These are phyloP conservation scores for Halophytophthora batemanensis DNA, from an alignment of 352 stramenopile species.

Conservation along the genomic window DNA sequence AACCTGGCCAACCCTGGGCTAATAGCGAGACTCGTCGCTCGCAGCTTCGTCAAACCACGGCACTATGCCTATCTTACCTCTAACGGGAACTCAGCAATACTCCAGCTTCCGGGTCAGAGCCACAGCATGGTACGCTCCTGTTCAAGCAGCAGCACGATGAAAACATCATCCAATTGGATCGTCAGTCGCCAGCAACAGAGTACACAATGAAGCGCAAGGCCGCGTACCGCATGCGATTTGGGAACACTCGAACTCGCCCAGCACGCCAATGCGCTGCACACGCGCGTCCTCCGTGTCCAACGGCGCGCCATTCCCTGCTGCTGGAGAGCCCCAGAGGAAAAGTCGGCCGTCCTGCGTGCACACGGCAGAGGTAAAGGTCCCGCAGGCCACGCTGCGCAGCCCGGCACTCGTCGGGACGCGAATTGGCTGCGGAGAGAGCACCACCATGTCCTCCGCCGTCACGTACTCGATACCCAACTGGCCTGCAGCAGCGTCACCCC, in stretches of 20 bases:
- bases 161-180: constrained; percentile 1
- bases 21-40: no score
- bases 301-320: constrained; percentile 59
- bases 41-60: no score
- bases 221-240: constrained; percentile 62
- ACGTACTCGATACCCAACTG: constrained; percentile 58
- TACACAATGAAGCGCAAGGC: neutral
- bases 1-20: no score
- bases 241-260: constrained; percentile 47
- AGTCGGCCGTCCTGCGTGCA: constrained; percentile 51
- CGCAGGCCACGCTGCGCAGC: constrained; percentile 52
- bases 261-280: constrained; percentile 33
- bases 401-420: constrained; percentile 12
- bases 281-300: constrained; percentile 53
- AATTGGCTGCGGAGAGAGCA: constrained; percentile 49
- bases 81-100: constrained; percentile 29
- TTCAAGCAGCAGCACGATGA: constrained; percentile 1
- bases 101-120: constrained; percentile 47
- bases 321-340: constrained; percentile 71
- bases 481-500: constrained; percentile 70
- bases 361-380: constrained; percentile 60
- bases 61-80: neutral
- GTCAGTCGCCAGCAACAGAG: neutral
- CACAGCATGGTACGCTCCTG: constrained; percentile 67
- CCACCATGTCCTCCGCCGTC: constrained; percentile 49